phyloP scores from a whole-genome alignment of 495 filamentous ascomycete species.

The Oleoguttula mirabilis region DNA sequence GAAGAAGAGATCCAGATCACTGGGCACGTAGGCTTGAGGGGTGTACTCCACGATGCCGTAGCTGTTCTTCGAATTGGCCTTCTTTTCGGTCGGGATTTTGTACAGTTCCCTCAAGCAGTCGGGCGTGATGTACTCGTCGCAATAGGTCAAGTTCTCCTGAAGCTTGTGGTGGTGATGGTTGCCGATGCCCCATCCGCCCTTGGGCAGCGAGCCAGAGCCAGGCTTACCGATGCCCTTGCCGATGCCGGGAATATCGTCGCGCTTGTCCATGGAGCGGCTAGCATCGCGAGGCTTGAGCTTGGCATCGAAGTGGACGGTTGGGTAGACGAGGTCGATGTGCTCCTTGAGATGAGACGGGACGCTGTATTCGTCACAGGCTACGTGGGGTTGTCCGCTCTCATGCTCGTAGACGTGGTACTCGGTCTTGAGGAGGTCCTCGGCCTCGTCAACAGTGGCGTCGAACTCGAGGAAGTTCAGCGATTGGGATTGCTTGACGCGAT shows the following conservation, averaged over 20 bases:
- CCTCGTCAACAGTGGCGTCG: conserved; percentile 20
- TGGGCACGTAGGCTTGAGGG: conserved; percentile 27
- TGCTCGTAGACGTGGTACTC: conserved; percentile 21
- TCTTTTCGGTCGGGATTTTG: conserved; percentile 33
- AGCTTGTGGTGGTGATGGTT: conserved; percentile 7
- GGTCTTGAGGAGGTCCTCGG: conserved; percentile 19
- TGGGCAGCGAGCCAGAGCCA: conserved; percentile 19
- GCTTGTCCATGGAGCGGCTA: conserved; percentile 10
- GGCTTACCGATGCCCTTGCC: conserved; percentile 1
- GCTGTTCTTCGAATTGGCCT: conserved; percentile 34
- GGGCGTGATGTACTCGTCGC: conserved; percentile 39
- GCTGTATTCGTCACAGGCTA: conserved; percentile 22
- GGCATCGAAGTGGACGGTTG: conserved; percentile 28
- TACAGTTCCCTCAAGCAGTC: conserved; percentile 46
- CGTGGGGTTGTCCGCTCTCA: conserved; percentile 11
- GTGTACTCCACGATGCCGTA: conserved; percentile 36
- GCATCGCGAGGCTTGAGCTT: conserved; percentile 17
- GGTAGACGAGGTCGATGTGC: conserved; percentile 29
- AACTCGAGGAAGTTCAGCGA: conserved; percentile 14
- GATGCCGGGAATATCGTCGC: conserved; percentile 6
- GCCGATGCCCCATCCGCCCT: conserved; percentile 8
- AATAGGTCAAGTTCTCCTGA: conserved; percentile 27
- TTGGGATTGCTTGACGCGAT: conserved; percentile 14
- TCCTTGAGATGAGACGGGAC: conserved; percentile 24
- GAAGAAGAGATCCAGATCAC: conserved; percentile 23